Conservation (phyloP, 805 yeast species). For the Jamesozyma gamospora region DNA sequence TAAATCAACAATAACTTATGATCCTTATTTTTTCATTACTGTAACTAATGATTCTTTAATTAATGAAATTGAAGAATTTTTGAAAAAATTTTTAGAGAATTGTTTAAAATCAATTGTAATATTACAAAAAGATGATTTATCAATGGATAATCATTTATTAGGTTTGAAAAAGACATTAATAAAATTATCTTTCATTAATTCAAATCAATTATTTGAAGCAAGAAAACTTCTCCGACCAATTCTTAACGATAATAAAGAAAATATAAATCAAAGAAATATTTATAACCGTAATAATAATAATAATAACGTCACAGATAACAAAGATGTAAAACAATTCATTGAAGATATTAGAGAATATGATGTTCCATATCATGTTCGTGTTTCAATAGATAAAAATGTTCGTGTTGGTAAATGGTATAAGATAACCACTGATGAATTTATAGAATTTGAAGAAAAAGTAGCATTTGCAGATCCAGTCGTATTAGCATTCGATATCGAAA, state of each 20-base stretch:
- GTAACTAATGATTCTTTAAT: constrained; percentile 36
- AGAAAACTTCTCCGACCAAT: constrained; percentile 62
- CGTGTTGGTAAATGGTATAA: constrained; percentile 96
- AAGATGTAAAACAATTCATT: constrained; percentile 47
- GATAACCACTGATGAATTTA: constrained; percentile 52
- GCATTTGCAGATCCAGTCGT: constrained; percentile 98
- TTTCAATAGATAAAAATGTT: constrained; percentile 78
- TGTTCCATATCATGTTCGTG: constrained; percentile 94
- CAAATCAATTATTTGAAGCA: constrained; percentile 64
- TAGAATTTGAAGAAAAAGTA: constrained; percentile 54
- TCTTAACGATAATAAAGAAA: constrained; percentile 53
- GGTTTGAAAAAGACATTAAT: constrained; percentile 62
- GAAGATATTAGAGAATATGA: constrained; percentile 87
- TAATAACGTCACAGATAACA: constrained; percentile 29
- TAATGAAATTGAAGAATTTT: constrained; percentile 75
- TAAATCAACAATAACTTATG: constrained; percentile 71
- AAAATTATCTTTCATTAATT: constrained; percentile 64
- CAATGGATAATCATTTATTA: constrained; percentile 74
- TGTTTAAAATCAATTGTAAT: constrained; percentile 47
- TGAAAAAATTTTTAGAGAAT: constrained; percentile 57
- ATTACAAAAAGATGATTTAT: constrained; percentile 66
- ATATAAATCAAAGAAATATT: constrained; percentile 53
- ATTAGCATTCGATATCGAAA: constrained; percentile 93
- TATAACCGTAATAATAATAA: constrained; percentile 30
- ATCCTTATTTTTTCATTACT: constrained; percentile 76